Conservation (phyloP, 805 yeast species). For the Ogataea methylovora region DNA sequence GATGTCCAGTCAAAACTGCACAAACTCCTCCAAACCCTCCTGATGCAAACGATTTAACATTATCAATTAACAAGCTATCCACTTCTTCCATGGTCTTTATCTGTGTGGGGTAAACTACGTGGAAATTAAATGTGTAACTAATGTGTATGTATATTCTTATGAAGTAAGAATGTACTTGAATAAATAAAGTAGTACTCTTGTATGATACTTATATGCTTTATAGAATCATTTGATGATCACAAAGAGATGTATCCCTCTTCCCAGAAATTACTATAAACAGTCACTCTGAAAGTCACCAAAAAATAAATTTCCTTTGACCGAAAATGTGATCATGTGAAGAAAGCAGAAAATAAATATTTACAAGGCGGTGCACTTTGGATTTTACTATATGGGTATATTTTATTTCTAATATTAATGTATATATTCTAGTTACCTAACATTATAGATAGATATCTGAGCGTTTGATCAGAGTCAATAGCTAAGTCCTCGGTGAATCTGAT, state of each 20-base stretch:
- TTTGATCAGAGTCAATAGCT: conserved; percentile 41
- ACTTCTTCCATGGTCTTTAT: conserved; percentile 21
- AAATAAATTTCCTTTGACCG: background rate
- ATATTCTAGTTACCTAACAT: conserved; percentile 11
- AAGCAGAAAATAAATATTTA: too few relatives aligned
- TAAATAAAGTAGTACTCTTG: too few relatives aligned
- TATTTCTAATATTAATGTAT: background rate
- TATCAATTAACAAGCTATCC: conserved; percentile 47
- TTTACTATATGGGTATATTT: too few relatives aligned
- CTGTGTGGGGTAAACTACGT: too few relatives aligned
- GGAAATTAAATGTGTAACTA: too few relatives aligned
- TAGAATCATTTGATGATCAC: too few relatives aligned
- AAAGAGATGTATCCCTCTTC: too few relatives aligned
- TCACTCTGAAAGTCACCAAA: background rate
- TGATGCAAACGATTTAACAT: conserved; percentile 77
- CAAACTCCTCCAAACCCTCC: conserved; percentile 98
- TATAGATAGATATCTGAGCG: conserved; percentile 40
- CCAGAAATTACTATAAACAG: too few relatives aligned
- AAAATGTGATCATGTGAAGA: background rate
- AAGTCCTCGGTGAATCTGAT: conserved; percentile 43
- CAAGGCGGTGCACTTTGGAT: too few relatives aligned
- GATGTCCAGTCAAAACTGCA: conserved; percentile 94
- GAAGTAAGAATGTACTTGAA: too few relatives aligned
- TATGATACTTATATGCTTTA: too few relatives aligned
- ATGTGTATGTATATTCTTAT: too few relatives aligned